Evolutionary conservation across 1,139 yeast species (phyloP), one percentile per base, ranked within the genome.

Genomic region (Diutina neorugosa): DNA sequence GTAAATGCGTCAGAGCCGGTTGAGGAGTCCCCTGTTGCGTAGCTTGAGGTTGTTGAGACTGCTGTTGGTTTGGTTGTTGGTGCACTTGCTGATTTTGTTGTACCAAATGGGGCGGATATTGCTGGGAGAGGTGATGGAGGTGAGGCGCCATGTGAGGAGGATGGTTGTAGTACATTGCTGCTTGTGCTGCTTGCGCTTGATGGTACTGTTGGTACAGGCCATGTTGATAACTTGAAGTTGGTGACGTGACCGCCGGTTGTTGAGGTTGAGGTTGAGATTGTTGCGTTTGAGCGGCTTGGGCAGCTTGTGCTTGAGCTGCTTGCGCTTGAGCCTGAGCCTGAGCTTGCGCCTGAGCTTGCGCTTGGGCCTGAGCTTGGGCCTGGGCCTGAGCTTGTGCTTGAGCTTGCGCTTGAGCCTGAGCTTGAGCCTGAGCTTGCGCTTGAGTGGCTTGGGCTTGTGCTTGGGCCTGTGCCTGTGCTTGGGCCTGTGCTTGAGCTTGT

Each of bases 101-200:
- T 19, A 44, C 25, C 6, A 25, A 14, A 14, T 25, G 48, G 12
- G 50, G 50, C 9, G 37, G 40, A 16, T 46, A 46, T 20, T 40
- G 43, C 43, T 18, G 20, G 19, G 43, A n/a, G 9, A 40, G 16
- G 18, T 44, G 25, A 8, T 25, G 50, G n/a, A 46, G 21, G 12
- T 46, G 50, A 18, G 37, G 19, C n/a, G 40, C 50, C 50, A 46
- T 27, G 27, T 27, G 50, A 7, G 50, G 50, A 12, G 48, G 48
- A 25, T 34, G 50, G 40, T 46, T 46, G 31, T 46, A 46, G 50
- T 46, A 46, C 50, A 46, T 27, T 37, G 14, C 27, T 16, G 31
- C 42, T 43, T 31, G 37, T n/a, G 37, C 37, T 14, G 37, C 37
- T 14, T 31, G 37, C 14, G 37, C 37, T 31, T 31, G 37, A 11